These are phyloP conservation scores for Eremomyces bilateralis DNA, from an alignment of 495 filamentous ascomycete genomes.

Conservation along the genomic window DNA sequence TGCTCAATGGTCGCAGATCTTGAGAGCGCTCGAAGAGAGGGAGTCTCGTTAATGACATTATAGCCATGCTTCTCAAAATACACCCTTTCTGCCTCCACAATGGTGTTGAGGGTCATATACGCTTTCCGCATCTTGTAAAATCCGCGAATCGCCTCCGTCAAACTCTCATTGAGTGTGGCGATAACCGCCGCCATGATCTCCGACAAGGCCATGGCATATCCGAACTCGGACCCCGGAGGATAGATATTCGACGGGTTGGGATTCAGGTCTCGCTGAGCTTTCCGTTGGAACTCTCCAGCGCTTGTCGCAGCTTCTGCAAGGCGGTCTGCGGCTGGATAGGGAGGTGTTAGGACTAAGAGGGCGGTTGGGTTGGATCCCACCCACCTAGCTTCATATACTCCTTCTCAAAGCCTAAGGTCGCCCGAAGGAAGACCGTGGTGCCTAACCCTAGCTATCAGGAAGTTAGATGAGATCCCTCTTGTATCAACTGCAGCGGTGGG, in stretches of 20 bases:
- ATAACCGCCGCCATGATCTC: constrained; percentile 82
- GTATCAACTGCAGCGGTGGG: neutral
- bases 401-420: constrained; percentile 80
- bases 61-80: constrained; percentile 22
- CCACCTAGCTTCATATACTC: constrained; percentile 72
- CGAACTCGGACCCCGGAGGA: constrained; percentile 64
- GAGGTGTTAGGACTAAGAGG: constrained; percentile 2
- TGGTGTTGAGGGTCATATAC: constrained; percentile 59
- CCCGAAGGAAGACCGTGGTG: constrained; percentile 63
- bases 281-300: constrained; percentile 58
- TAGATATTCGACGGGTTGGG: constrained; percentile 43
- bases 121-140: constrained; percentile 90
- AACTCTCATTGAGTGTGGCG: constrained; percentile 72
- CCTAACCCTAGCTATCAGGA: constrained; percentile 45
- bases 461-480: neutral
- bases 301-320: constrained; percentile 59
- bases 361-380: constrained; percentile 3
- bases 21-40: constrained; percentile 8
- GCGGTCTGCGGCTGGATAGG: constrained; percentile 36
- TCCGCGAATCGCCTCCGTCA: constrained; percentile 75
- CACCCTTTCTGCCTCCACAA: constrained; percentile 40
- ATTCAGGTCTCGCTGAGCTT: constrained; percentile 35
- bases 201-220: constrained; percentile 54
- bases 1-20: no score
- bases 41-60: constrained; percentile 12